Conservation (phyloP, 345 rosid species). For the Citrus australasica region DNA sequence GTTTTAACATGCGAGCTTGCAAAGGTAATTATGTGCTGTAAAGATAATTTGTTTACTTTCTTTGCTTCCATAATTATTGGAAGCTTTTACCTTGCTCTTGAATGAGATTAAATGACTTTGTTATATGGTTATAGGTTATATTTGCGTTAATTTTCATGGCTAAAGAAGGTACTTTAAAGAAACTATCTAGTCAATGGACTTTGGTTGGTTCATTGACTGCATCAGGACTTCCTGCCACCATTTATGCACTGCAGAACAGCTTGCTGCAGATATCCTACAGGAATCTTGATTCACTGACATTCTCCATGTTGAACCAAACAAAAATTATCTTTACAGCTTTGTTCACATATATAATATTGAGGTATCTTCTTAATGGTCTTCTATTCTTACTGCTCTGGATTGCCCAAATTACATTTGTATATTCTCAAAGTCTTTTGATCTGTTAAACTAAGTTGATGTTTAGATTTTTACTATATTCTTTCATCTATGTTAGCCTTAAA, state of each 20-base stretch:
- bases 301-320: slow-evolving; percentile 95
- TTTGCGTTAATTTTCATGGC: slow-evolving; percentile 85
- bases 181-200: slow-evolving; percentile 68
- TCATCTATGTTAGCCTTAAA: not conserved
- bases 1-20: slow-evolving; percentile 87
- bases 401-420: not conserved
- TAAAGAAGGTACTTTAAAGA: slow-evolving; percentile 70
- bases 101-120: slow-evolving; percentile 7
- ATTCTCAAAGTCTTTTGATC: not conserved
- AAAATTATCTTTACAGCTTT: slow-evolving; percentile 91
- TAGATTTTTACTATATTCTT: not conserved
- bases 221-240: slow-evolving; percentile 96
- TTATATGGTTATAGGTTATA: slow-evolving; percentile 44
- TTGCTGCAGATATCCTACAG: slow-evolving; percentile 96
- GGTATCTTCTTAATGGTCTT: slow-evolving; percentile 38
- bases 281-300: slow-evolving; percentile 91
- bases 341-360: slow-evolving; percentile 72
- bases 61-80: not conserved
- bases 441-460: not conserved
- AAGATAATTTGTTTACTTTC: not conserved
- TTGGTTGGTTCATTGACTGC: slow-evolving; percentile 86
- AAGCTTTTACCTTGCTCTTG: not conserved
- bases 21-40: slow-evolving; percentile 45
- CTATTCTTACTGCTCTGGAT: slow-evolving; percentile 3
- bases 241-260: slow-evolving; percentile 96